phyloP scores from a whole-genome alignment of 2,329 filamentous ascomycete species.

The Apiospora arundinis region DNA sequence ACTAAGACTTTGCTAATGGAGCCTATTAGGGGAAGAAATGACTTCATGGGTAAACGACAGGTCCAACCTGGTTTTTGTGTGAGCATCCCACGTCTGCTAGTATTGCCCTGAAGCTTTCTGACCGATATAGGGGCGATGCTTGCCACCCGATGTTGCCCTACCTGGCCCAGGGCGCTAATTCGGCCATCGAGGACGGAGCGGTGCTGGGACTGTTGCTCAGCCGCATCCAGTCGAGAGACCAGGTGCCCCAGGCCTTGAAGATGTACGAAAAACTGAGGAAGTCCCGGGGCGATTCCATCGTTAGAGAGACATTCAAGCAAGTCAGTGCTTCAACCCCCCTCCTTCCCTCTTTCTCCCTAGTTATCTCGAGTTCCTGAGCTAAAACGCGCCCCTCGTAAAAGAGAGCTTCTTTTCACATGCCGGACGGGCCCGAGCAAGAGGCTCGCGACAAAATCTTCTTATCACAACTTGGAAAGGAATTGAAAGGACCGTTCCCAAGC shows the following conservation, averaged over 20 bases:
- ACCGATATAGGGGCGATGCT: slow-evolving; percentile 57
- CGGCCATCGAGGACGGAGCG: slow-evolving; percentile 71
- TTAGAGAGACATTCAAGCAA: slow-evolving; percentile 65
- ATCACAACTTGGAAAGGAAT: slow-evolving; percentile 57
- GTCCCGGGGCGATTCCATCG: slow-evolving; percentile 58
- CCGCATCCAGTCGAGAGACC: slow-evolving; percentile 51
- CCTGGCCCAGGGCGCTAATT: slow-evolving; percentile 71
- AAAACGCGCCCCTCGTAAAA: slow-evolving; percentile 31
- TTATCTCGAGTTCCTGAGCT: background rate
- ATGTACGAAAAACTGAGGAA: slow-evolving; percentile 57
- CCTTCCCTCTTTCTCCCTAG: background rate
- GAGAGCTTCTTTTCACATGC: slow-evolving; percentile 59
- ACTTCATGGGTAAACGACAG: slow-evolving; percentile 59
- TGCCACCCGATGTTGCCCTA: slow-evolving; percentile 71
- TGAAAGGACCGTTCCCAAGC: slow-evolving; percentile 64
- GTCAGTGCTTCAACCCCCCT: slow-evolving; percentile 28
- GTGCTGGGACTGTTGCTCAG: slow-evolving; percentile 66
- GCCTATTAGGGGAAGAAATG: slow-evolving; percentile 51
- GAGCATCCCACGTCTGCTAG: slow-evolving; percentile 39
- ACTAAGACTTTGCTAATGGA: background rate
- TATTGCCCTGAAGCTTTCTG: slow-evolving; percentile 21
- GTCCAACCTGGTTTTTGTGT: slow-evolving; percentile 57
- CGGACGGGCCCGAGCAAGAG: slow-evolving; percentile 62
- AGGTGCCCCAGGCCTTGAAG: slow-evolving; percentile 51
- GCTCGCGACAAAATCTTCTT: slow-evolving; percentile 63